Percentiles rank a stretch among this genome's conserved stretches.
These are phyloP conservation scores for Geranomyces michiganensis DNA, from an alignment of 192 early-diverging fungal species.

Conservation along the genomic window DNA sequence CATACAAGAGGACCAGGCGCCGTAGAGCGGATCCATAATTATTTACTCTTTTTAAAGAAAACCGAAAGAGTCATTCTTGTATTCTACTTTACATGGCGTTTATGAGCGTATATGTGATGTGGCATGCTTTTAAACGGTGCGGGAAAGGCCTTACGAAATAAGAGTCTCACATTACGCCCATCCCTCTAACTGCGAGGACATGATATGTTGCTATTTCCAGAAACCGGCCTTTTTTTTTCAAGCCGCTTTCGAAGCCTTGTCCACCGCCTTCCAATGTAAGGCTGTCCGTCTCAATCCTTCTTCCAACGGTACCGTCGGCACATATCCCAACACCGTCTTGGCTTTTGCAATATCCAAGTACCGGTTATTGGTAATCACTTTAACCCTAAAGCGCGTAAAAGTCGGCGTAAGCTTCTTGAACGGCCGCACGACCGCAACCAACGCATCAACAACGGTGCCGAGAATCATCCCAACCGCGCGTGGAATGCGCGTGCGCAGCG, in stretches of 20 bases:
- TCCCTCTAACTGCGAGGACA: no score
- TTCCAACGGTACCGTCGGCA: slow-evolving; percentile 55
- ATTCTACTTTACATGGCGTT: no score
- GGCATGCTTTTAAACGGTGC: no score
- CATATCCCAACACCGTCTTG: slow-evolving; percentile 68
- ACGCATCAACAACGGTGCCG: slow-evolving; percentile 63
- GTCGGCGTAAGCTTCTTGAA: slow-evolving; percentile 71
- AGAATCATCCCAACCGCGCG: slow-evolving; percentile 52
- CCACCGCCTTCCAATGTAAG: slow-evolving; percentile 37
- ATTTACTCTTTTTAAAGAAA: no score
- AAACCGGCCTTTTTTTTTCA: no score
- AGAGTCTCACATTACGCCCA: no score
- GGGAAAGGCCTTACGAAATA: no score
- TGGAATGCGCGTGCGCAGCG: slow-evolving; percentile 37
- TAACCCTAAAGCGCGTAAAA: slow-evolving; percentile 75
- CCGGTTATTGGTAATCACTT: slow-evolving; percentile 75
- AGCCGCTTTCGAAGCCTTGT: slow-evolving; percentile 4
- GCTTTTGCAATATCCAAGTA: slow-evolving; percentile 92
- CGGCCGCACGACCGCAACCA: slow-evolving; percentile 65
- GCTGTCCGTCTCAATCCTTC: slow-evolving; percentile 58
- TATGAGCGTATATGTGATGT: no score
- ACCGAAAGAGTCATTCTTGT: no score
- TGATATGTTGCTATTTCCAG: no score
- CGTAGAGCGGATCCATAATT: no score
- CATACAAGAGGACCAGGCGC: neutral